Conservation (phyloP, 2,329 filamentous ascomycete genomes). For the Scleromitrula shiraiana region DNA sequence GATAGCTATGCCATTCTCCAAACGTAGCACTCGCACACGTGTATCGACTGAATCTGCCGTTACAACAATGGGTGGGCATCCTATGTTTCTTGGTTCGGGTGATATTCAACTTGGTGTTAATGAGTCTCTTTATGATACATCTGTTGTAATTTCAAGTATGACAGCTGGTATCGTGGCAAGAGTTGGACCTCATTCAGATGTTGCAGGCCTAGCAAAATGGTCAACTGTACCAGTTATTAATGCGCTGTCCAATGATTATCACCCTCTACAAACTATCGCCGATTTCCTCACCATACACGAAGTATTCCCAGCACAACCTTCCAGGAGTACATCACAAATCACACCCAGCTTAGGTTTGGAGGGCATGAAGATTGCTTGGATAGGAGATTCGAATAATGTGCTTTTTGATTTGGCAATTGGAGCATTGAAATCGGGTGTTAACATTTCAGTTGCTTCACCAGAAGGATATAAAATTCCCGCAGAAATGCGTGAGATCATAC, state of each 20-base stretch:
- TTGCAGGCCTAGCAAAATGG: constrained; percentile 60
- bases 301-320: constrained; percentile 46
- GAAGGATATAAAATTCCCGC: constrained; percentile 74
- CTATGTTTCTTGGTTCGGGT: constrained; percentile 93
- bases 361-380: constrained; percentile 87
- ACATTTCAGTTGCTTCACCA: constrained; percentile 82
- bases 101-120: constrained; percentile 97
- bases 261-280: constrained; percentile 89
- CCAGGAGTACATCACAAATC: constrained; percentile 14
- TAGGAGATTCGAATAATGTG: constrained; percentile 96
- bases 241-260: constrained; percentile 81
- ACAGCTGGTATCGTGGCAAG: constrained; percentile 75
- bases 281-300: constrained; percentile 90
- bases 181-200: constrained; percentile 69
- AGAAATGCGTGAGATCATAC: constrained; percentile 66
- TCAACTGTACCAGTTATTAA: constrained; percentile 79
- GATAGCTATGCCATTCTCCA: constrained; percentile 94
- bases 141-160: constrained; percentile 90
- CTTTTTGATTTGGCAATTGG: constrained; percentile 88
- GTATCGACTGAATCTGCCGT: constrained; percentile 91
- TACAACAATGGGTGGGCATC: constrained; percentile 78
- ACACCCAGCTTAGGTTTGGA: constrained; percentile 53
- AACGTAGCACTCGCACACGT: constrained; percentile 86
- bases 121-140: constrained; percentile 89
- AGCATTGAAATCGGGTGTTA: constrained; percentile 77